Evolutionary conservation across 805 yeast species (phyloP).

Genomic region (Lachancea quebecensis): DNA sequence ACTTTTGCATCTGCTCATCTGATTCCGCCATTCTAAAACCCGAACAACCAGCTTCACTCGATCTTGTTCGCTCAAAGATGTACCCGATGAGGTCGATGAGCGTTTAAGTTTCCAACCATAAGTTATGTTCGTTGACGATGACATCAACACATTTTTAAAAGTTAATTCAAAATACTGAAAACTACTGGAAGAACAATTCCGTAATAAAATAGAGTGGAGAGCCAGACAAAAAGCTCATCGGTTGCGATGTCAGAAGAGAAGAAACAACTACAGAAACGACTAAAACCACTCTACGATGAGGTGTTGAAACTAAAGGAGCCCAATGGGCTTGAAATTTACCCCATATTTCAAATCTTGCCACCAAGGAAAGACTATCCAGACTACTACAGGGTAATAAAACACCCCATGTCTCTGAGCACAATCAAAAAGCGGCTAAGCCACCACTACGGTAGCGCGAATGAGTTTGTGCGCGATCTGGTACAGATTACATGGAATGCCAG

Average conservation of each 20-base stretch:
- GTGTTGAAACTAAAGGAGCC: slow-evolving; percentile 24
- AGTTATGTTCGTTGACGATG: neutral
- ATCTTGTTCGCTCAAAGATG: neutral
- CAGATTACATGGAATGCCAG: slow-evolving; percentile 90
- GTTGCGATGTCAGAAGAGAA: slow-evolving; percentile 6
- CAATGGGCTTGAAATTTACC: slow-evolving; percentile 24
- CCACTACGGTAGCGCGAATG: slow-evolving; percentile 54
- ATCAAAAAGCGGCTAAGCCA: slow-evolving; percentile 56
- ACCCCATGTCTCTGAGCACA: slow-evolving; percentile 77
- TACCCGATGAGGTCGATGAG: too few species aligned
- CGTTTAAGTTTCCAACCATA: neutral
- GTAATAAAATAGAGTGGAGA: too few species aligned
- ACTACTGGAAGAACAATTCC: too few species aligned
- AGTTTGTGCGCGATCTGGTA: slow-evolving; percentile 68
- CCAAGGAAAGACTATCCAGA: slow-evolving; percentile 60
- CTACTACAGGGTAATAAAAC: slow-evolving; percentile 69
- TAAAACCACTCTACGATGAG: slow-evolving; percentile 11
- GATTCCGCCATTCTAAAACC: slow-evolving; percentile 1
- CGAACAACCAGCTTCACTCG: neutral
- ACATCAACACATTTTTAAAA: neutral
- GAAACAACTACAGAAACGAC: slow-evolving; percentile 4
- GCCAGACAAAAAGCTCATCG: neutral
- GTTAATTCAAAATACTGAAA: too few species aligned
- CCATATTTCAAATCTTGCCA: slow-evolving; percentile 44
- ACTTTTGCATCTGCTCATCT: slow-evolving; percentile 27